Conservation (phyloP, 176 grass and related monocot species). For the Eremochloa ophiuroides region DNA sequence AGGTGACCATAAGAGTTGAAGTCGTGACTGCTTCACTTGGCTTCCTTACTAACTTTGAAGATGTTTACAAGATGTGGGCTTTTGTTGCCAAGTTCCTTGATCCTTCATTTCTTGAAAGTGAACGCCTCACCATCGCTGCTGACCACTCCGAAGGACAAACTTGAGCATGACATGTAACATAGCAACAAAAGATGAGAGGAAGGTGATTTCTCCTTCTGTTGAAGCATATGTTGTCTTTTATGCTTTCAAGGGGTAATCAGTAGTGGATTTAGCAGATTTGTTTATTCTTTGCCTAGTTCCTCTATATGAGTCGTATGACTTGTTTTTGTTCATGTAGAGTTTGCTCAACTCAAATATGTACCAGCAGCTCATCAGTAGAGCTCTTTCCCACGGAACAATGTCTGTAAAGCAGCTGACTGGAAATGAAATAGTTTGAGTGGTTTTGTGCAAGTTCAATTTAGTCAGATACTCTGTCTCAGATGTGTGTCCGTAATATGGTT, state of each 20-base stretch:
- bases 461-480: background rate
- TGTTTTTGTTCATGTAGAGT: slow-evolving; percentile 65
- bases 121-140: slow-evolving; percentile 42
- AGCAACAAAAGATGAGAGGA: slow-evolving; percentile 29
- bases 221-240: slow-evolving; percentile 19
- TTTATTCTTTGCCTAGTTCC: slow-evolving; percentile 76
- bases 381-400: slow-evolving; percentile 64
- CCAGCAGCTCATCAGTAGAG: slow-evolving; percentile 42
- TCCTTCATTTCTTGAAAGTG: slow-evolving; percentile 72
- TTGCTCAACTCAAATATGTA: slow-evolving; percentile 58
- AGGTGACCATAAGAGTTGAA: slow-evolving; percentile 66
- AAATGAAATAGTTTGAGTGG: slow-evolving; percentile 59
- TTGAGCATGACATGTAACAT: slow-evolving; percentile 50
- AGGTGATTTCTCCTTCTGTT: slow-evolving; percentile 42
- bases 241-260: slow-evolving; percentile 34
- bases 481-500: slow-evolving; percentile 26
- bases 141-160: slow-evolving; percentile 45
- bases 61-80: slow-evolving; percentile 98
- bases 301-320: slow-evolving; percentile 30
- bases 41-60: slow-evolving; percentile 96
- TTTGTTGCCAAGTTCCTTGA: slow-evolving; percentile 95
- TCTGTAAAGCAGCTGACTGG: slow-evolving; percentile 61
- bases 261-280: slow-evolving; percentile 62
- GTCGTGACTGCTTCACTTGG: slow-evolving; percentile 95
- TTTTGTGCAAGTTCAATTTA: slow-evolving; percentile 25